Evolutionary conservation across 176 grass and related monocot genomes (phyloP).

Genomic region (Eleusine indica): DNA sequence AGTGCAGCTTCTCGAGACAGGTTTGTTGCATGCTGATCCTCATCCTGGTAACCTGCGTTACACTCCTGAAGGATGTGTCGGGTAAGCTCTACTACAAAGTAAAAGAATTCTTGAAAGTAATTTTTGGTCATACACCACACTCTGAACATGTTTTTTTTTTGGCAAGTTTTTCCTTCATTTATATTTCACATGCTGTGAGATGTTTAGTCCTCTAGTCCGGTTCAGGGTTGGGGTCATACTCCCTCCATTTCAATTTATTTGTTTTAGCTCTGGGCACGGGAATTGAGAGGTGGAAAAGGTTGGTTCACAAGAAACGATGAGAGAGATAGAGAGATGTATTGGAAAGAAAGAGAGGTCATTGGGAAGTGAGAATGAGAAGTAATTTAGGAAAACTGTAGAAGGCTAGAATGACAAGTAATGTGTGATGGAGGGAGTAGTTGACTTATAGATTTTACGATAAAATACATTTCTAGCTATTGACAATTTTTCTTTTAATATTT

Average conservation of each 20-base stretch:
- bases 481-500: constrained; percentile 30
- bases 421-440: neutral
- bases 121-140: constrained; percentile 17
- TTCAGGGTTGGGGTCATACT: too few species aligned
- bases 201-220: neutral
- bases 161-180: neutral
- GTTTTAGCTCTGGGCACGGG: too few species aligned
- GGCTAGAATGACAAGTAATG: too few species aligned
- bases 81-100: constrained; percentile 55
- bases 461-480: constrained; percentile 10
- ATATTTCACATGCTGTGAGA: neutral
- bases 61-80: constrained; percentile 80
- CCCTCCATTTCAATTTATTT: too few species aligned
- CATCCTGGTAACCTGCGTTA: constrained; percentile 92
- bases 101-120: constrained; percentile 7
- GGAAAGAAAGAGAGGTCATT: too few species aligned
- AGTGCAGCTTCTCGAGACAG: constrained; percentile 95
- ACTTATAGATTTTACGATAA: neutral
- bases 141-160: neutral
- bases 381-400: too few species aligned
- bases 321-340: too few species aligned
- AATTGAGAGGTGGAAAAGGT: too few species aligned
- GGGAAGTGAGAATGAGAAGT: too few species aligned
- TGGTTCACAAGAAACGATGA: too few species aligned
- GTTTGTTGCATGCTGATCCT: constrained; percentile 93